These are phyloP conservation scores for Eucalyptus pauciflora DNA, from an alignment of 345 rosid species.

Conservation along the genomic window DNA sequence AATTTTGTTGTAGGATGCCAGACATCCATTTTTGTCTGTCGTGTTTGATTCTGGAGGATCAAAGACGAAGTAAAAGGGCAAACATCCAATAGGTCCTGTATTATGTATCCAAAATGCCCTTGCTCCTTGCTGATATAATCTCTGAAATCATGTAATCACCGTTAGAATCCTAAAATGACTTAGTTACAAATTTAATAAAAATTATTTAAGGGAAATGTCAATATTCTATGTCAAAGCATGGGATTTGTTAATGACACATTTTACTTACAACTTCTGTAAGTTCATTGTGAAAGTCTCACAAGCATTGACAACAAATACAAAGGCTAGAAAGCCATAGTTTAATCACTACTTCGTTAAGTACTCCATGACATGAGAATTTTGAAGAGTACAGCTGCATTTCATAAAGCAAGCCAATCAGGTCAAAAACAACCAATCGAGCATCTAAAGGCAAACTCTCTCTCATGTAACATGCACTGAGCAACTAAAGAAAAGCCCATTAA, in stretches of 20 bases:
- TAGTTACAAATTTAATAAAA: not conserved
- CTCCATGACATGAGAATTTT: not conserved
- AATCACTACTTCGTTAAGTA: not conserved
- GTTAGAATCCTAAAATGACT: not conserved
- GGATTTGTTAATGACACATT: not conserved
- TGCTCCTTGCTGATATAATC: slow-evolving; percentile 38
- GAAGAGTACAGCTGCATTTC: not conserved
- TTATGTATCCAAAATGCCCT: slow-evolving; percentile 76
- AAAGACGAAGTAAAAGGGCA: slow-evolving; percentile 61
- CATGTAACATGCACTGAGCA: not conserved
- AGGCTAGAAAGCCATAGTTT: not conserved
- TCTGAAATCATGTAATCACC: slow-evolving; percentile 5
- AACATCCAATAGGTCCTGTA: slow-evolving; percentile 85
- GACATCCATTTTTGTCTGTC: slow-evolving; percentile 60
- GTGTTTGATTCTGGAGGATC: slow-evolving; percentile 46
- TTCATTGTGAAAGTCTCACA: not conserved
- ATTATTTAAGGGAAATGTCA: not conserved
- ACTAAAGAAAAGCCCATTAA: not conserved
- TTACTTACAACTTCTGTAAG: not conserved
- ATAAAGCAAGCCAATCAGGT: not conserved
- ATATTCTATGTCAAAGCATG: not conserved
- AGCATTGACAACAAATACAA: not conserved
- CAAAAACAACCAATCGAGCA: not conserved
- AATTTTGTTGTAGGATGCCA: slow-evolving; percentile 68
- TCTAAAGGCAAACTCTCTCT: not conserved